phyloP scores from a whole-genome alignment of 1,284 basidiomycete genomes.

The Tranzscheliella williamsii region DNA sequence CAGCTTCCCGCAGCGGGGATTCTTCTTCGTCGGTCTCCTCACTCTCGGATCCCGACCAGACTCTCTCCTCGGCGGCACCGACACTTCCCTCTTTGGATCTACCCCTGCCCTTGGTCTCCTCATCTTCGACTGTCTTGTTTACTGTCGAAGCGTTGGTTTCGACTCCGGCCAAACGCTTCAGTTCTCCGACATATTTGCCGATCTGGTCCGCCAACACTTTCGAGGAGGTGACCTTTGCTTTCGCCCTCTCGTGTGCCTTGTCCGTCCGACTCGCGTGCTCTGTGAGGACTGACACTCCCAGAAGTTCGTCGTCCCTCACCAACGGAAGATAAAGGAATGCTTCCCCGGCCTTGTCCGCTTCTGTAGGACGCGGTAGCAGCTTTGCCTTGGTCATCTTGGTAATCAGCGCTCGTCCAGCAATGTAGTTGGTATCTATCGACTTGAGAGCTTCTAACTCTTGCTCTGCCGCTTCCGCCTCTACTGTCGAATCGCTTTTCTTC shows the following conservation, averaged over 20 bases:
- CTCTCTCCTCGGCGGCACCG: constrained; percentile 23
- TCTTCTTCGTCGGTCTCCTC: constrained; percentile 30
- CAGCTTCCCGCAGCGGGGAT: constrained; percentile 7
- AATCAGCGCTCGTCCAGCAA: constrained; percentile 37
- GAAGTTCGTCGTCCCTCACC: constrained; percentile 40
- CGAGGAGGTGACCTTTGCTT: constrained; percentile 75
- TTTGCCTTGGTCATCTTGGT: constrained; percentile 51
- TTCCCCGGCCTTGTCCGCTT: neutral
- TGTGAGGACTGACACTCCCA: constrained; percentile 43
- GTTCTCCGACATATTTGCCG: constrained; percentile 65
- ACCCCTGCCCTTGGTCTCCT: too few relatives aligned
- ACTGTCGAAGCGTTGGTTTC: constrained; percentile 1
- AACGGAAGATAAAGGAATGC: constrained; percentile 10
- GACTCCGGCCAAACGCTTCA: constrained; percentile 24
- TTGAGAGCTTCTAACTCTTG: constrained; percentile 73
- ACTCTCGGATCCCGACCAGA: constrained; percentile 41
- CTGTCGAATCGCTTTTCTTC: constrained; percentile 57
- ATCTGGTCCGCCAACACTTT: constrained; percentile 73
- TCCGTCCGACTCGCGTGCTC: constrained; percentile 1
- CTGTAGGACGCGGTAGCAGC: constrained; percentile 23
- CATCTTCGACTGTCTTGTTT: constrained; percentile 1
- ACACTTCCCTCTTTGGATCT: constrained; percentile 18
- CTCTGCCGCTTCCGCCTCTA: constrained; percentile 61
- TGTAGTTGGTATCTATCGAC: constrained; percentile 61
- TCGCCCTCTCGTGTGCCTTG: constrained; percentile 68